Base-by-base conservation (phyloP, 345 rosid species). In the Clausena lansium region DNA sequence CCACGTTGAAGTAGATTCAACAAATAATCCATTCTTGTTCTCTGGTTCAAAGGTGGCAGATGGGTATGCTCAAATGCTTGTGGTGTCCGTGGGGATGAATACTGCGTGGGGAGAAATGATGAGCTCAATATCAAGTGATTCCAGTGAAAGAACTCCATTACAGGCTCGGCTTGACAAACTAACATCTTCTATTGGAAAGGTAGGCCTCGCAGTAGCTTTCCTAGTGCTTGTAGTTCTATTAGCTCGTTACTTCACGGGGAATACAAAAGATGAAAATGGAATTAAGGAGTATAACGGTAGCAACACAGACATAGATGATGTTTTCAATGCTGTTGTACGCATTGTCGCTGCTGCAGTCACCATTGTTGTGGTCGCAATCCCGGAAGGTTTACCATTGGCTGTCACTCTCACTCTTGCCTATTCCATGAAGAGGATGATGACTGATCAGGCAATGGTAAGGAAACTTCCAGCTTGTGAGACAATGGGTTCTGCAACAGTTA, bases 331-430 rank as follows among this genome's bases (percentile, higher is more conserved):
- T 2, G 84, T 92, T 8, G 87, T 90, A 67, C 79, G 72, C 52
- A 85, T 92, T 9, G 78, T 92, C 60, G 81, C 97, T 3, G 88
- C 84, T 75, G 92, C 94, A 33, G 93, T 88, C 69, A 90, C 94
- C 70, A 92, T 90, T 67, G 89, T 90, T 45, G 92, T 90, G 25
- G 96, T 87, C 64, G 97, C 94, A 61, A 87, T 92, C 55, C 92
- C 97, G 11, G 93, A 89, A 83, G 94, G 94, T 22, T 78, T 92
- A 59, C 94, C 91, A 10, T 74, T 92, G 85, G 94, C 91, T 25
- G 94, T 92, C 25, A 90, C 94, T 28, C 89, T 90, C 52, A 90
- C 94, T 27, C 91, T 92, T n/a, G 93, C 97, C 47, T 92, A 87
- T 80, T 89, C 93, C 22, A 86, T 90, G 94, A 90, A 89, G 80